These are phyloP conservation scores for Phytophthora ohioensis DNA, from an alignment of 352 stramenopile species.

Conservation along the genomic window DNA sequence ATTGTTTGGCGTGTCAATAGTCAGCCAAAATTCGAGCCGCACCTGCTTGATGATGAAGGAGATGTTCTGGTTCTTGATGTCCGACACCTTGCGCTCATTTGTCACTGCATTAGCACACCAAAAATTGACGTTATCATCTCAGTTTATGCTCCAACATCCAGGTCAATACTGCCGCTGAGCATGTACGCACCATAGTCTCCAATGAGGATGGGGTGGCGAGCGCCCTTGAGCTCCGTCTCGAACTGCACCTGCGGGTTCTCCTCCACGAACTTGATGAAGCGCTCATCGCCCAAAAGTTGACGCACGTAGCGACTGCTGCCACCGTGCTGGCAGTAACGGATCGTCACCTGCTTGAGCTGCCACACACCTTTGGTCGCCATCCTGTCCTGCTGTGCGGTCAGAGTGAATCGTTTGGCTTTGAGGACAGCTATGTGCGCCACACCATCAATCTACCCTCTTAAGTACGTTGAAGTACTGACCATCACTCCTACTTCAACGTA, in stretches of 20 bases:
- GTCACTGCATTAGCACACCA: constrained; percentile 58
- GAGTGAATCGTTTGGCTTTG: constrained; percentile 34
- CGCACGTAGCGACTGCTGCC: constrained; percentile 83
- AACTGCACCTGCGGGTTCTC: constrained; percentile 90
- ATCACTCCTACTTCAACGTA: constrained; percentile 19
- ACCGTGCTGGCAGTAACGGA: constrained; percentile 83
- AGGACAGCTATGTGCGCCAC: constrained; percentile 19
- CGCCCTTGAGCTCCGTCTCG: constrained; percentile 86
- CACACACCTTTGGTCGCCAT: constrained; percentile 85
- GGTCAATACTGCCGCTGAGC: neutral
- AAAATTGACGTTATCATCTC: neutral
- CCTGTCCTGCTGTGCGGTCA: constrained; percentile 19
- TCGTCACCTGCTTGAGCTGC: constrained; percentile 84
- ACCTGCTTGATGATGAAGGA: constrained; percentile 86
- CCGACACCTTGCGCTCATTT: constrained; percentile 81
- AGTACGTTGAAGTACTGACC: constrained; percentile 26
- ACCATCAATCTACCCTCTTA: constrained; percentile 10
- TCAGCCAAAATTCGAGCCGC: constrained; percentile 3
- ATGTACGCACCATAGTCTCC: constrained; percentile 79
- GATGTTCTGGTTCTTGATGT: constrained; percentile 92
- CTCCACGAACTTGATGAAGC: constrained; percentile 87
- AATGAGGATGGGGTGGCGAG: constrained; percentile 81
- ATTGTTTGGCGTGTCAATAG: neutral
- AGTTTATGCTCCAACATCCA: neutral
- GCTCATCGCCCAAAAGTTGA: constrained; percentile 75